These are phyloP conservation scores for Urostyla sp. DNA, from an alignment of 73 alveolate genomes.

Conservation along the genomic window DNA sequence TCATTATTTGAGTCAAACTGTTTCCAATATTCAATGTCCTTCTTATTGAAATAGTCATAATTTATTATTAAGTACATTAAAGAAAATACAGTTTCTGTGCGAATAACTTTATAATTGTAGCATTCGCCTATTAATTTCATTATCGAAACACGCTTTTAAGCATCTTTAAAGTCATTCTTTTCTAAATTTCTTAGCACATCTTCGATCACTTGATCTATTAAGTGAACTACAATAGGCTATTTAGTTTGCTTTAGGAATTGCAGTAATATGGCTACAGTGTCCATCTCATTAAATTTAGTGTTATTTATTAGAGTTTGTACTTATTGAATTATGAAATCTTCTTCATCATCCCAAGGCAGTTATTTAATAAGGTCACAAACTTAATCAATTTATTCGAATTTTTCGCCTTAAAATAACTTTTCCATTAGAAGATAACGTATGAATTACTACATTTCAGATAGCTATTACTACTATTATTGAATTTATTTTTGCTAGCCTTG, in stretches of 20 bases:
- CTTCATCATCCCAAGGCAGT: slow-evolving; percentile 60
- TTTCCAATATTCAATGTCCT: slow-evolving; percentile 18
- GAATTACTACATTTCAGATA: neutral
- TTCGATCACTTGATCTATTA: slow-evolving; percentile 30
- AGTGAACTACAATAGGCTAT: slow-evolving; percentile 1
- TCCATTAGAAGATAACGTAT: slow-evolving; percentile 49
- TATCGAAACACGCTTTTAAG: slow-evolving; percentile 61
- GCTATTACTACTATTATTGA: neutral
- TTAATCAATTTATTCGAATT: slow-evolving; percentile 9
- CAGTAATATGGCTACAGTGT: slow-evolving; percentile 35
- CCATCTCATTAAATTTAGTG: slow-evolving; percentile 55
- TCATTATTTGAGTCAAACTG: slow-evolving; percentile 67
- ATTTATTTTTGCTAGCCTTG: too few relatives aligned
- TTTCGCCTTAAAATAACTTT: neutral
- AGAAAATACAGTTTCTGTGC: slow-evolving; percentile 20
- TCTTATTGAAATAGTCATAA: slow-evolving; percentile 25
- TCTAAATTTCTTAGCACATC: slow-evolving; percentile 48
- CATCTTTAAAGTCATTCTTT: slow-evolving; percentile 74
- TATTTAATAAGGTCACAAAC: slow-evolving; percentile 17
- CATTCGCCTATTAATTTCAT: slow-evolving; percentile 76
- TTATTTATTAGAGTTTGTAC: neutral
- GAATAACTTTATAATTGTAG: slow-evolving; percentile 60
- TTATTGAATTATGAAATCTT: slow-evolving; percentile 17
- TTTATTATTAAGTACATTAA: slow-evolving; percentile 59
- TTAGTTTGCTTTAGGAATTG: slow-evolving; percentile 22